A percentile compares a stretch with the other conserved stretches of the same genome.
Conservation (phyloP, 2,329 filamentous ascomycete species). For the Fusarium dimerum region DNA sequence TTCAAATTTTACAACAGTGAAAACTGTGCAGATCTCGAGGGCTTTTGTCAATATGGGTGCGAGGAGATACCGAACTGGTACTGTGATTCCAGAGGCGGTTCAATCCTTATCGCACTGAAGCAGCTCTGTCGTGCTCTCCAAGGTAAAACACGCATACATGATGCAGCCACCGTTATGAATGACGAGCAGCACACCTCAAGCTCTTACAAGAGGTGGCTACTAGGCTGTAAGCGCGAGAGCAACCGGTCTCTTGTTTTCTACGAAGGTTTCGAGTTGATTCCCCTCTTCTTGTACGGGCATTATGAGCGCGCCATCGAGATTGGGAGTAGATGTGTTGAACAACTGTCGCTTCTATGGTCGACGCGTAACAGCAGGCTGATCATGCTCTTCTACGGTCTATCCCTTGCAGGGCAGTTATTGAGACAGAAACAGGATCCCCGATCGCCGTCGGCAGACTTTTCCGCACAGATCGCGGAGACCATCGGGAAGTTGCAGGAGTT, state of each 20-base stretch:
- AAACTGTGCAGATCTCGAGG: slow-evolving; percentile 68
- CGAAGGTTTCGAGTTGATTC: slow-evolving; percentile 64
- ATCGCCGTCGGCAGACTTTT: slow-evolving; percentile 43
- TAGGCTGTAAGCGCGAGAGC: slow-evolving; percentile 54
- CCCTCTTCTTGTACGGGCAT: slow-evolving; percentile 64
- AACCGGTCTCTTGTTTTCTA: slow-evolving; percentile 69
- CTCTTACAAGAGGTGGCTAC: slow-evolving; percentile 61
- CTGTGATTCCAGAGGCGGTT: slow-evolving; percentile 69
- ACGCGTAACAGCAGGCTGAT: slow-evolving; percentile 58
- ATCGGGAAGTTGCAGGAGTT: slow-evolving; percentile 55
- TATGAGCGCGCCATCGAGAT: slow-evolving; percentile 60
- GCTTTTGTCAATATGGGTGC: slow-evolving; percentile 69
- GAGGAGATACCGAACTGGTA: slow-evolving; percentile 75
- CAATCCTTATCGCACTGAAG: slow-evolving; percentile 64
- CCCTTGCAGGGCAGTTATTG: slow-evolving; percentile 54
- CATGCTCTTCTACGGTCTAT: slow-evolving; percentile 61
- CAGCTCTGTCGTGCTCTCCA: slow-evolving; percentile 71
- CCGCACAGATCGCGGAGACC: slow-evolving; percentile 47
- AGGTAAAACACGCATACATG: slow-evolving; percentile 64
- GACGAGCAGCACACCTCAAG: slow-evolving; percentile 66
- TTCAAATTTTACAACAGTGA: slow-evolving; percentile 71
- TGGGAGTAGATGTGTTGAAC: slow-evolving; percentile 51
- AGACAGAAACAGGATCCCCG: slow-evolving; percentile 51
- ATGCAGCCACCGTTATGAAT: slow-evolving; percentile 59
- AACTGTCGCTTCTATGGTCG: slow-evolving; percentile 57